These are phyloP conservation scores for Rhizopogon vinicolor DNA, from an alignment of 768 basidiomycete genomes.

Conservation along the genomic window DNA sequence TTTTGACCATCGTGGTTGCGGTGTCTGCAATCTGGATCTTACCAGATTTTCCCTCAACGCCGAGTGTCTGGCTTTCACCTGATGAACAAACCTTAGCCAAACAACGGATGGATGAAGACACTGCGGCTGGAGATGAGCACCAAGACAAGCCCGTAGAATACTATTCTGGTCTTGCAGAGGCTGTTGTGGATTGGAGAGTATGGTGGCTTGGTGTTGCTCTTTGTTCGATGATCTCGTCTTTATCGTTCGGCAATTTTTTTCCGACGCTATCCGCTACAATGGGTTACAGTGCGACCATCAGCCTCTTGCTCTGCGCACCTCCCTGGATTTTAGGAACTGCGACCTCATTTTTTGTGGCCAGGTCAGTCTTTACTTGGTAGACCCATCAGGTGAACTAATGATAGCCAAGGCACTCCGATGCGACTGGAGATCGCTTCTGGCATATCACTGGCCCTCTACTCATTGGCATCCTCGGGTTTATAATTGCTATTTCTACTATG, in stretches of 20 bases:
- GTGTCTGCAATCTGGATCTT: conserved; percentile 54
- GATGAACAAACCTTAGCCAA: conserved; percentile 52
- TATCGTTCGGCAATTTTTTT: conserved; percentile 78
- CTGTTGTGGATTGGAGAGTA: conserved; percentile 71
- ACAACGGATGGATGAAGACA: conserved; percentile 58
- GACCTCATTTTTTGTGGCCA: conserved; percentile 49
- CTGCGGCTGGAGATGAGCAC: conserved; percentile 44
- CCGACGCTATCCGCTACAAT: conserved; percentile 72
- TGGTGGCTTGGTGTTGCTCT: conserved; percentile 73
- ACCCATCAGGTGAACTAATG: conserved; percentile 2
- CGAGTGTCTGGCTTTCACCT: conserved; percentile 52
- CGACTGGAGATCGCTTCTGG: conserved; percentile 62
- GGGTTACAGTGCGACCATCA: conserved; percentile 56
- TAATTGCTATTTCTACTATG: conserved; percentile 60
- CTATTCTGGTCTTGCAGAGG: conserved; percentile 47
- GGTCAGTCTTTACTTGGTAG: conserved; percentile 25
- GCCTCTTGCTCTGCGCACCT: conserved; percentile 71
- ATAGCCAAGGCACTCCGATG: conserved; percentile 62
- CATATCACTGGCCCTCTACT: conserved; percentile 55
- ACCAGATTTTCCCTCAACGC: conserved; percentile 68
- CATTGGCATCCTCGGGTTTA: conserved; percentile 61
- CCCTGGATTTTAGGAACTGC: conserved; percentile 63
- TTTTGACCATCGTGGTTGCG: conserved; percentile 48
- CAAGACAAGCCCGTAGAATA: conserved; percentile 31
- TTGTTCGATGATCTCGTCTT: conserved; percentile 46